Evolutionary conservation across 2,329 filamentous ascomycete genomes (phyloP).

Genomic region (Trichoderma oligosporum): DNA sequence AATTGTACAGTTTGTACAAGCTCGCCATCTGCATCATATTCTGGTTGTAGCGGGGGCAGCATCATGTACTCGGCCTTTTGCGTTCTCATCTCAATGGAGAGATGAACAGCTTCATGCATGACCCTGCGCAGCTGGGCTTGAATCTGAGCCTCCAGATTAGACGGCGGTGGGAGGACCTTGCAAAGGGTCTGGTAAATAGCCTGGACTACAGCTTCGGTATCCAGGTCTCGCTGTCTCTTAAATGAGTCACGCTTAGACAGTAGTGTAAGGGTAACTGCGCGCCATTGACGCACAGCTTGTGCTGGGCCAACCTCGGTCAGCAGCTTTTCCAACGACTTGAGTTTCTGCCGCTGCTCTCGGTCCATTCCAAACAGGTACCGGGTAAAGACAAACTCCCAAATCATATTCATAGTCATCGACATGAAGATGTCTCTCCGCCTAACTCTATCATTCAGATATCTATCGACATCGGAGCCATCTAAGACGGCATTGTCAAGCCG

Average conservation of each 20-base stretch:
- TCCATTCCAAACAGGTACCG: slow-evolving; percentile 99
- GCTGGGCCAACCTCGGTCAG: slow-evolving; percentile 82
- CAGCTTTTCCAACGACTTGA: slow-evolving; percentile 92
- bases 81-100: slow-evolving; percentile 95
- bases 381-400: slow-evolving; percentile 98
- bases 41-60: slow-evolving; percentile 89
- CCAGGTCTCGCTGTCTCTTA: slow-evolving; percentile 73
- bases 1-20: slow-evolving; percentile 83
- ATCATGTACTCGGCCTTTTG: slow-evolving; percentile 98
- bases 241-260: slow-evolving; percentile 79
- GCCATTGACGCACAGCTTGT: slow-evolving; percentile 93
- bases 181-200: slow-evolving; percentile 77
- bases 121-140: slow-evolving; percentile 82
- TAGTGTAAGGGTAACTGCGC: slow-evolving; percentile 87
- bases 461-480: slow-evolving; percentile 89
- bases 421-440: slow-evolving; percentile 92
- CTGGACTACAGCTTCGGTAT: slow-evolving; percentile 93
- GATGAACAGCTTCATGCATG: slow-evolving; percentile 79
- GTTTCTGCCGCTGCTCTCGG: slow-evolving; percentile 92
- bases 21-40: slow-evolving; percentile 92
- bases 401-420: slow-evolving; percentile 98
- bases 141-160: slow-evolving; percentile 74
- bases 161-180: slow-evolving; percentile 80
- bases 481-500: slow-evolving; percentile 91
- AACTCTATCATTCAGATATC: slow-evolving; percentile 82